These are phyloP conservation scores for Radiomyces spectabilis DNA, from an alignment of 192 early-diverging fungal genomes.

Conservation along the genomic window DNA sequence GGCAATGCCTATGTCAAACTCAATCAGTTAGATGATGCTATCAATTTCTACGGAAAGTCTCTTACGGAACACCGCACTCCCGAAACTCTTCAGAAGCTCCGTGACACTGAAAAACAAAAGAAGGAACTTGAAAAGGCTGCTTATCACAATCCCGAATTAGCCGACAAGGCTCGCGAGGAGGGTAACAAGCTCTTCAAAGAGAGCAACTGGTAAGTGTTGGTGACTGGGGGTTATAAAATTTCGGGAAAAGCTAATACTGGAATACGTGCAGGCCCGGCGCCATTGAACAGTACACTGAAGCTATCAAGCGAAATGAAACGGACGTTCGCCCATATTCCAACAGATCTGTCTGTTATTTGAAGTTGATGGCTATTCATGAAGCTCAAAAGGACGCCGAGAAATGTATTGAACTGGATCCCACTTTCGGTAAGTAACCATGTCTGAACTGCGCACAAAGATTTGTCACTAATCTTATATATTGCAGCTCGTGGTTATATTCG, in stretches of 20 bases:
- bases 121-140: constrained; percentile 74
- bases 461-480: neutral
- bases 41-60: constrained; percentile 88
- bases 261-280: constrained; percentile 49
- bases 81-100: constrained; percentile 83
- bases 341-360: constrained; percentile 92
- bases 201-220: constrained; percentile 48
- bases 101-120: constrained; percentile 78
- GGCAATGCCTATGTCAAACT: constrained; percentile 83
- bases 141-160: constrained; percentile 74
- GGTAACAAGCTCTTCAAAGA: constrained; percentile 94
- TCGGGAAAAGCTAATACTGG: no score
- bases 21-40: constrained; percentile 76
- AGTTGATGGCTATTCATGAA: constrained; percentile 89
- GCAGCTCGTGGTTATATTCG: constrained; percentile 88
- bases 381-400: constrained; percentile 93
- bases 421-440: constrained; percentile 65
- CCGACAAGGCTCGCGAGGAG: constrained; percentile 86
- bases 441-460: no score
- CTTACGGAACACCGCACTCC: constrained; percentile 93
- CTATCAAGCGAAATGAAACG: constrained; percentile 90
- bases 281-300: constrained; percentile 89
- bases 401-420: constrained; percentile 77
- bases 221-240: no score
- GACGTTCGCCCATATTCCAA: constrained; percentile 92